Evolutionary conservation across 495 filamentous ascomycete genomes (phyloP), one percentile per base, ranked within the genome.

Genomic region (Lophiostoma macrostomum): DNA sequence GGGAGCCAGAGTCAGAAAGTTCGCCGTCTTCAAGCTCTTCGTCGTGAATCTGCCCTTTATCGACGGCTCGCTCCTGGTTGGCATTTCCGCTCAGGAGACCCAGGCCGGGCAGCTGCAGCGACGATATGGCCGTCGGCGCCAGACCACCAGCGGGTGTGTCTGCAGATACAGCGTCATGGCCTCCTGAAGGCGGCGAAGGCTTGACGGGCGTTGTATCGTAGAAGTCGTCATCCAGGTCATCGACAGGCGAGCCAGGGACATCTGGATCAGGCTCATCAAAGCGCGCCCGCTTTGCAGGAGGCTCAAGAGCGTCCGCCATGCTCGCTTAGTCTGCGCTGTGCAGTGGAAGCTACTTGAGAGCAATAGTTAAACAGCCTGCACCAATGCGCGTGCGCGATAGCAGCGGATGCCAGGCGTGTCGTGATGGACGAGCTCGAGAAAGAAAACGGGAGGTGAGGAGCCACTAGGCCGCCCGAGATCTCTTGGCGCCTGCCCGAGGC

Each of bases 151-250:
- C 22, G n/a, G 40, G 29, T 4, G 31, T 24, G 19, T 37, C 39
- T 20, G 36, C 6, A 10, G 49, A 14, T n/a, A 19, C 30, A 8
- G 13, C 42, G 5, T 38, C 52, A 30, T 6, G 12, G 32, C 27
- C 20, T 28, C 27, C 30, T 4, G 51, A 19, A 16, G 28, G 16
- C 1, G 58, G 13, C 18, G 49, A 20, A 38, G 48, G 47, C 35
- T 49, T 51, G 35, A 51, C 39, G 22, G 60, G 53, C 4, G 41
- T 45, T 20, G 54, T 55, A 5, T 48, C 60, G 40, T 63, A 63
- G 48, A 63, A 57, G 37, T 63, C 60, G 49, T 63, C 60, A 31
- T 63, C 60, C 42, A 45, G 18, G 31, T 63, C 60, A 55, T 63
- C 60, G 37, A 63, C 27, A 16, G 60, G 60, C 32, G 54, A 57